Evolutionary conservation across 2,329 filamentous ascomycete species (phyloP).

Genomic region (Penicillium janthinellum): DNA sequence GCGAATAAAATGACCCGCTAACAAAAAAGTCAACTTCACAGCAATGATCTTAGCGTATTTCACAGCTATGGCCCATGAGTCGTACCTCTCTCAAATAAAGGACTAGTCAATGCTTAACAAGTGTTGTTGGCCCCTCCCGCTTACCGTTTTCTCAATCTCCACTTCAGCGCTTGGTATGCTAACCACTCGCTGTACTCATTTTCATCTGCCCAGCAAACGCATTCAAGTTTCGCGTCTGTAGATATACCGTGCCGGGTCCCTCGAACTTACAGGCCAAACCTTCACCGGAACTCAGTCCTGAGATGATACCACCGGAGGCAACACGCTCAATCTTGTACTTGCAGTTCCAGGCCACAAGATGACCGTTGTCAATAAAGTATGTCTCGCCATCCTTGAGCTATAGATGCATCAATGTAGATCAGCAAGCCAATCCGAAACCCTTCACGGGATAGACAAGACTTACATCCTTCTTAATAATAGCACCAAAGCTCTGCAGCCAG

Average conservation of each 20-base stretch:
- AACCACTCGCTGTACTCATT: slow-evolving; percentile 38
- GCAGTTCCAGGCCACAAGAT: slow-evolving; percentile 95
- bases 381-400: slow-evolving; percentile 65
- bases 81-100: too few relatives aligned
- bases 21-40: too few relatives aligned
- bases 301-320: slow-evolving; percentile 89
- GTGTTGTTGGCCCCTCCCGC: too few relatives aligned
- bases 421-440: too few relatives aligned
- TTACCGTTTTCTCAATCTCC: too few relatives aligned
- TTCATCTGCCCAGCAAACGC: slow-evolving; percentile 59
- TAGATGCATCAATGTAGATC: too few relatives aligned
- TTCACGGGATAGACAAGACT: slow-evolving; percentile 41
- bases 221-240: slow-evolving; percentile 86
- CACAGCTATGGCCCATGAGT: too few relatives aligned
- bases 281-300: slow-evolving; percentile 77
- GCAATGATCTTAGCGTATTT: too few relatives aligned
- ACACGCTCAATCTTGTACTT: slow-evolving; percentile 90
- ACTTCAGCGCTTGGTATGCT: too few relatives aligned
- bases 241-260: slow-evolving; percentile 83
- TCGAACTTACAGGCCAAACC: slow-evolving; percentile 94
- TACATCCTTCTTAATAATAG: slow-evolving; percentile 92
- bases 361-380: slow-evolving; percentile 91
- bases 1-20: too few relatives aligned
- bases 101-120: too few relatives aligned
- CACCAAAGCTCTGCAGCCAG: slow-evolving; percentile 92